phyloP scores from a whole-genome alignment of 768 basidiomycete species.

The Suillus alpinus region DNA sequence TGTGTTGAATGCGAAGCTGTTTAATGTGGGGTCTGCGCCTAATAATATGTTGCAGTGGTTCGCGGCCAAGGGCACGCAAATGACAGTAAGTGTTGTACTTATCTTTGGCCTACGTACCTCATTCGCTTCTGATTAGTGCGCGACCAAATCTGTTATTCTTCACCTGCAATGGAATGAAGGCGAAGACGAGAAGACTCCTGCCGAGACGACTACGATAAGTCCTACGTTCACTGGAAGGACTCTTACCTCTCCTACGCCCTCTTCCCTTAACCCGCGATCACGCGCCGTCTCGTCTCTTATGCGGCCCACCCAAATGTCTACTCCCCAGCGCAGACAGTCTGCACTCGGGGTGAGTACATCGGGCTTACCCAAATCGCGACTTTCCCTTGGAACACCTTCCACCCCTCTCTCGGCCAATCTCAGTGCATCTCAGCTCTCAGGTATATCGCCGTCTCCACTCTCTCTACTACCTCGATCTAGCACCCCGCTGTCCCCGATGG shows the following conservation, averaged over 20 bases:
- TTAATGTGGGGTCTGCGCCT: slow-evolving; percentile 75
- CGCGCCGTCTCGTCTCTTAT: slow-evolving; percentile 52
- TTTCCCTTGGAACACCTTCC: slow-evolving; percentile 38
- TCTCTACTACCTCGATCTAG: slow-evolving; percentile 30
- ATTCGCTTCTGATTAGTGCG: slow-evolving; percentile 52
- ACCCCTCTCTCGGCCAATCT: slow-evolving; percentile 37
- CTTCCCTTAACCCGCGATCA: slow-evolving; percentile 31
- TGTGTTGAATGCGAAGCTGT: slow-evolving; percentile 60
- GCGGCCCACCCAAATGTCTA: slow-evolving; percentile 49
- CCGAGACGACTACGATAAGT: slow-evolving; percentile 18
- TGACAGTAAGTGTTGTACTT: slow-evolving; percentile 60
- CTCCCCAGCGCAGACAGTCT: slow-evolving; percentile 39
- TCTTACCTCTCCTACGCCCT: slow-evolving; percentile 28
- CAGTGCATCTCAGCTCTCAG: not conserved
- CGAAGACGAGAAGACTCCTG: slow-evolving; percentile 27
- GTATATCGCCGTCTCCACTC: slow-evolving; percentile 5
- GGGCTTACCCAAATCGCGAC: slow-evolving; percentile 41
- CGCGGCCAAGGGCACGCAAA: slow-evolving; percentile 84
- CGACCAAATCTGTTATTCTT: slow-evolving; percentile 82
- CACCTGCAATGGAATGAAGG: slow-evolving; percentile 86
- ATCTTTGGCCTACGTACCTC: not conserved
- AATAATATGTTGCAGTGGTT: slow-evolving; percentile 96
- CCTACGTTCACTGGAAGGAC: slow-evolving; percentile 20
- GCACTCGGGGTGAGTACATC: slow-evolving; percentile 23
- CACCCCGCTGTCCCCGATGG: slow-evolving; percentile 31